Percentiles rank a stretch among this genome's conserved stretches.
These are phyloP conservation scores for Perkinsus chesapeaki DNA, from an alignment of 169 alveolate genomes.

Conservation along the genomic window DNA sequence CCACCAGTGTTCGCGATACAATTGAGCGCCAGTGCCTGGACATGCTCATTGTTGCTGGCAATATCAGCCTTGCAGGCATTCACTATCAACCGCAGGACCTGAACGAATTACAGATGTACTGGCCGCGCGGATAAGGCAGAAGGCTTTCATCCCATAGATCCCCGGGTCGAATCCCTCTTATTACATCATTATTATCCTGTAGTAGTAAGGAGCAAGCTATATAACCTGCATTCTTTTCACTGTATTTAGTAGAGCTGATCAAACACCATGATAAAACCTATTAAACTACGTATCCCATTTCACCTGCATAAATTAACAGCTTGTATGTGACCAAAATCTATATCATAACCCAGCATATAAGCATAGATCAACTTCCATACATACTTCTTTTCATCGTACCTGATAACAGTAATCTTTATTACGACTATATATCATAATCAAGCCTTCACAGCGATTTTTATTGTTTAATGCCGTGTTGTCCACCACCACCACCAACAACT, in stretches of 20 bases:
- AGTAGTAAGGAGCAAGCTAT: conserved; percentile 81
- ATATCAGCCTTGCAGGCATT: background rate
- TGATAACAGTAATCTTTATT: conserved; percentile 58
- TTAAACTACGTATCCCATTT: too few species aligned
- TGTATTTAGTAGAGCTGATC: conserved; percentile 59
- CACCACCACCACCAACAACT: too few species aligned
- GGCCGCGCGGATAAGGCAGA: background rate
- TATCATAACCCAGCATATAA: conserved; percentile 88
- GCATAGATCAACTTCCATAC: conserved; percentile 88
- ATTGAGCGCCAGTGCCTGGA: conserved; percentile 64
- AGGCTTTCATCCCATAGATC: background rate
- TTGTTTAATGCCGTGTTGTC: too few species aligned
- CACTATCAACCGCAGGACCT: background rate
- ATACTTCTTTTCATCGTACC: conserved; percentile 87
- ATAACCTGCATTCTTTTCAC: conserved; percentile 90
- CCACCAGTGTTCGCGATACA: conserved; percentile 58
- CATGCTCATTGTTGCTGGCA: conserved; percentile 39
- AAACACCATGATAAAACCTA: background rate
- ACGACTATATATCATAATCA: too few species aligned
- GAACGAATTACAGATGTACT: background rate
- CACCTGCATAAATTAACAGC: conserved; percentile 74
- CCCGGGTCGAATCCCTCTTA: conserved; percentile 28
- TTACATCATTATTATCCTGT: conserved; percentile 57
- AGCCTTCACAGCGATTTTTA: too few species aligned
- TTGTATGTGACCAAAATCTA: conserved; percentile 85